Base-by-base conservation (phyloP, 148 eudicot genomes). In the Arbutus unedo region DNA sequence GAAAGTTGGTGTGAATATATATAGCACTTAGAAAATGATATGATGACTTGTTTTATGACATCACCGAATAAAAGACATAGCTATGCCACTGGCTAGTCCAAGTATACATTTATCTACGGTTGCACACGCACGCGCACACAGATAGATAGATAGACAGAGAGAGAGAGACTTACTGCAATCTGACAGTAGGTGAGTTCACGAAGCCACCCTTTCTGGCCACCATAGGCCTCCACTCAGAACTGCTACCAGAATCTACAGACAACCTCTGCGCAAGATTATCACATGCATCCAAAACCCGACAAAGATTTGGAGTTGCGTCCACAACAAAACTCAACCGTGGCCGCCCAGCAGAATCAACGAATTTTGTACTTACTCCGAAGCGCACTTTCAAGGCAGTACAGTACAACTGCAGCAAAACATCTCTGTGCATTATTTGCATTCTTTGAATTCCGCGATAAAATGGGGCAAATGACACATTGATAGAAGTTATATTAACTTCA, bases 291-390 rank as follows among this genome's bases (percentile, higher is more conserved):
- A 96, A 82, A 87, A 94, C 86, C 59, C 83, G 81, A 81, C 98
- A 96, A 60, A 96, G 55, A 43, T 80, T 86, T 16, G 94, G 91
- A 73, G 95, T 87, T 77, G 93, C 93, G 87, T 92, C 89, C 55
- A 92, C 92, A 80, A 96, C 99, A 79, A 94, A 88, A 84, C 88
- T 96, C 86, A 96, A 85, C 79, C 91, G 87, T 59, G 97, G 98
- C 31, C 94, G 90, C 25, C 98, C 98, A 82, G 92, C 93, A 79
- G 86, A 85, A 85, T 94, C 95, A 14, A 88, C 79, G 85, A 85
- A 96, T 81, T 87, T 94, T 25, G 88, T 85, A 83, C 91, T 93
- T 50, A 95, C 81, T 47, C 95, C 97, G 79, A 95, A 93, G 9
- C 96, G 91, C 79, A 95, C 91, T 83, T 88, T 93, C 90, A 95